A percentile compares a stretch with the other conserved stretches of the same genome.
phyloP scores from a whole-genome alignment of 768 basidiomycete species.

The Tulasnella sp. region DNA sequence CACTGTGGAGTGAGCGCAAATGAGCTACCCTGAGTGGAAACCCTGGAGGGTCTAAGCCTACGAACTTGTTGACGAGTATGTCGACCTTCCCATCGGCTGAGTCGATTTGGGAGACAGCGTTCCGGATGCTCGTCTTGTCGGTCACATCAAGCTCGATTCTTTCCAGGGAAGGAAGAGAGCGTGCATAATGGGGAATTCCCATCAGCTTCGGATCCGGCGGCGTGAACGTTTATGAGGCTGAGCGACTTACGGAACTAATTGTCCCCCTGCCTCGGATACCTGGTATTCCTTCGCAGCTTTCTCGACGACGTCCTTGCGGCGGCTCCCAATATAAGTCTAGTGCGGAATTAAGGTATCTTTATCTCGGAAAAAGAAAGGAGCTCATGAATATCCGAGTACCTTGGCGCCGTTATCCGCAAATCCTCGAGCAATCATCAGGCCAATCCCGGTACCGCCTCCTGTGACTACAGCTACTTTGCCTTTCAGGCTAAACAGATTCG shows the following conservation, averaged over 20 bases:
- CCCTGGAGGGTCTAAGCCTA: background rate
- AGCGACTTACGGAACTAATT: slow-evolving; percentile 60
- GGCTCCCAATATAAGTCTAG: slow-evolving; percentile 65
- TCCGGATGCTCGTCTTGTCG: slow-evolving; percentile 64
- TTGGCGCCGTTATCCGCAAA: slow-evolving; percentile 77
- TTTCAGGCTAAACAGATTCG: slow-evolving; percentile 24
- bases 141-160: slow-evolving; percentile 67
- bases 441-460: slow-evolving; percentile 39
- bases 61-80: slow-evolving; percentile 81
- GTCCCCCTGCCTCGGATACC: slow-evolving; percentile 50
- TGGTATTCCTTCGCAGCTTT: slow-evolving; percentile 35
- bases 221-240: background rate
- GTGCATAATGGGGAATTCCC: background rate
- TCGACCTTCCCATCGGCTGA: slow-evolving; percentile 71
- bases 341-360: background rate
- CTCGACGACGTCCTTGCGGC: slow-evolving; percentile 67
- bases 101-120: slow-evolving; percentile 58
- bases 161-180: background rate
- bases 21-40: slow-evolving; percentile 55
- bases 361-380: background rate
- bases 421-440: slow-evolving; percentile 69
- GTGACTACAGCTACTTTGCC: slow-evolving; percentile 34
- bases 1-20: slow-evolving; percentile 66
- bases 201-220: background rate
- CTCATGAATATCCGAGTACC: slow-evolving; percentile 45